These are phyloP conservation scores for Aspergillus piperis DNA, from an alignment of 2,329 filamentous ascomycete species.

Conservation along the genomic window DNA sequence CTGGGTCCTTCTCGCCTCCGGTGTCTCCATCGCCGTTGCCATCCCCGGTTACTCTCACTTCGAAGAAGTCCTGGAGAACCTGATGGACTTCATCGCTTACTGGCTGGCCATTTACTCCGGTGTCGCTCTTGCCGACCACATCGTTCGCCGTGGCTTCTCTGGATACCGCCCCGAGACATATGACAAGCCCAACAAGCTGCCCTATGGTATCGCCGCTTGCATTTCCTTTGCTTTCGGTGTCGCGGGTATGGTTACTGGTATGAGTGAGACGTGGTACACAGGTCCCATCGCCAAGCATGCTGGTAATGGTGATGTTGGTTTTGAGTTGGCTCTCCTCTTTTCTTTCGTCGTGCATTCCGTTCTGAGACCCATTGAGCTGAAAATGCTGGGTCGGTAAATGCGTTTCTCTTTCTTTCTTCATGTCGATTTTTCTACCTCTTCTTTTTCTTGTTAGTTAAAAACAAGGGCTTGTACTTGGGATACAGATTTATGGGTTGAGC, in stretches of 20 bases:
- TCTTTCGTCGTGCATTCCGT: slow-evolving; percentile 54
- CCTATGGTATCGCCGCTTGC: slow-evolving; percentile 64
- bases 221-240: slow-evolving; percentile 65
- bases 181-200: slow-evolving; percentile 59
- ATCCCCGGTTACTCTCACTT: slow-evolving; percentile 70
- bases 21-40: slow-evolving; percentile 67
- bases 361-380: slow-evolving; percentile 54
- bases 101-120: slow-evolving; percentile 75
- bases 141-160: slow-evolving; percentile 62
- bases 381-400: slow-evolving; percentile 43
- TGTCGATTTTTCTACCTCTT: neutral
- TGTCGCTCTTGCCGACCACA: slow-evolving; percentile 66
- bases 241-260: slow-evolving; percentile 67
- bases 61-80: slow-evolving; percentile 65
- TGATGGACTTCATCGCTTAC: slow-evolving; percentile 69
- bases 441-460: neutral
- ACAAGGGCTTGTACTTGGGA: slow-evolving; percentile 11
- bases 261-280: slow-evolving; percentile 69
- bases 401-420: slow-evolving; percentile 9
- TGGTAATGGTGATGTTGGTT: slow-evolving; percentile 61
- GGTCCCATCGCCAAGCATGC: slow-evolving; percentile 67
- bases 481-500: neutral
- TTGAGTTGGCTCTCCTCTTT: slow-evolving; percentile 68
- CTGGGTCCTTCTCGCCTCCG: slow-evolving; percentile 65
- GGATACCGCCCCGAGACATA: slow-evolving; percentile 64